Conservation (phyloP, 345 rosid genomes). For the Boechera retrofracta region DNA sequence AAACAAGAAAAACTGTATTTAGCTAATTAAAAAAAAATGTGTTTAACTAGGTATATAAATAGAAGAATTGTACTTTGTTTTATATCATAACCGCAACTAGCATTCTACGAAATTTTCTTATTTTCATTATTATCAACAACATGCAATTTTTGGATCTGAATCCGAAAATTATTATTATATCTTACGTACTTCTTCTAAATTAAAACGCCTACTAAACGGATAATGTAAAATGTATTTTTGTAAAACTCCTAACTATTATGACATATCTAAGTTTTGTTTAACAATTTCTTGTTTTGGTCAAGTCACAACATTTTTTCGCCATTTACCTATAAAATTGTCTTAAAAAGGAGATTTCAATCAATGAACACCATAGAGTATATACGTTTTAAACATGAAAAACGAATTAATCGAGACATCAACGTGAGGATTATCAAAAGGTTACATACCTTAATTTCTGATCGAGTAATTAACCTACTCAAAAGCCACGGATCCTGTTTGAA, state of each 20-base stretch:
- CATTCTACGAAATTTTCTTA: too few relatives aligned
- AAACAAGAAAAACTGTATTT: neutral
- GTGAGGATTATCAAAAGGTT: conserved; percentile 9
- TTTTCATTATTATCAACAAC: neutral
- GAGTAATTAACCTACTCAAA: neutral
- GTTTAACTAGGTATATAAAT: neutral
- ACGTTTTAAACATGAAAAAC: neutral
- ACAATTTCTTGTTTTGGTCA: too few relatives aligned
- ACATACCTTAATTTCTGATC: conserved; percentile 37
- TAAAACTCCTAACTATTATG: neutral
- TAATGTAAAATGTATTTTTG: neutral
- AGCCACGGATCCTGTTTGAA: conserved; percentile 16
- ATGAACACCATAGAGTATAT: neutral
- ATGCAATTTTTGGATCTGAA: neutral
- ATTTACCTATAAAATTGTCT: neutral
- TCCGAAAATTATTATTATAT: neutral
- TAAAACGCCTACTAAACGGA: neutral
- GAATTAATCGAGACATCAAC: neutral
- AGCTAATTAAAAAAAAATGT: neutral
- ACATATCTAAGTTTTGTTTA: neutral
- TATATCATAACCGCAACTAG: too few relatives aligned
- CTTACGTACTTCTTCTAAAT: neutral
- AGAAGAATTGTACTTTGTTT: too few relatives aligned
- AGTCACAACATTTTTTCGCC: neutral
- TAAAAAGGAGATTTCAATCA: neutral